phyloP scores from a whole-genome alignment of 2,329 filamentous ascomycete genomes.

The Cercospora sesami region DNA sequence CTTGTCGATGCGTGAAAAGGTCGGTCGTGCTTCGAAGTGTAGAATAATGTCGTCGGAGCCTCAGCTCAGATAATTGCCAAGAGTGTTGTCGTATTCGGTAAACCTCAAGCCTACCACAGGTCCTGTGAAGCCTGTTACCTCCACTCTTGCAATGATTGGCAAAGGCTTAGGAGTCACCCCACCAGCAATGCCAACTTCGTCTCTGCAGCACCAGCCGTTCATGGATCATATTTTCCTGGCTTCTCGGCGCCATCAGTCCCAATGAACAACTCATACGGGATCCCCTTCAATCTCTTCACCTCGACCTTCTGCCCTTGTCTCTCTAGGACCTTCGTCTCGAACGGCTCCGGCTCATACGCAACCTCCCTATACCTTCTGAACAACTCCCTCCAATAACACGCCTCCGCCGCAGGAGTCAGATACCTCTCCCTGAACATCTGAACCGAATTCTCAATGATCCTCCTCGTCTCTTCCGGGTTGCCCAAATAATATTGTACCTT shows the following conservation, averaged over 20 bases:
- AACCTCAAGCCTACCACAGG: neutral
- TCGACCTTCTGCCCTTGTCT: conserved; percentile 1
- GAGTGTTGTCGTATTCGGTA: neutral
- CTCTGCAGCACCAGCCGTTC: neutral
- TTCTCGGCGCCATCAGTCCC: conserved; percentile 1
- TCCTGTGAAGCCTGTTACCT: neutral
- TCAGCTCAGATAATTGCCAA: neutral
- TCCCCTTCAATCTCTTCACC: conserved; percentile 3
- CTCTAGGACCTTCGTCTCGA: neutral
- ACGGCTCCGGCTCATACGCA: conserved; percentile 18
- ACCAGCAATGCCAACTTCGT: neutral
- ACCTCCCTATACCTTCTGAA: conserved; percentile 27
- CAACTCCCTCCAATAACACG: conserved; percentile 26
- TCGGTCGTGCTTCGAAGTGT: neutral
- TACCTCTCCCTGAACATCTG: conserved; percentile 54
- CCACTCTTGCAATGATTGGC: neutral
- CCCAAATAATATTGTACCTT: conserved; percentile 43
- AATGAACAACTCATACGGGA: conserved; percentile 14
- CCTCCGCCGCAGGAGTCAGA: conserved; percentile 38
- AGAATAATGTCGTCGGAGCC: neutral
- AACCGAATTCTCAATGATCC: conserved; percentile 53
- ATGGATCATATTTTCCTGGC: neutral
- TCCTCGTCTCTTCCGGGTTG: conserved; percentile 41
- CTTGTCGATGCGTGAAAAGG: neutral
- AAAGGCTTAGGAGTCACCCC: neutral